phyloP scores from a whole-genome alignment of 441 rosid genomes.

The Arabidopsis lyrata region DNA sequence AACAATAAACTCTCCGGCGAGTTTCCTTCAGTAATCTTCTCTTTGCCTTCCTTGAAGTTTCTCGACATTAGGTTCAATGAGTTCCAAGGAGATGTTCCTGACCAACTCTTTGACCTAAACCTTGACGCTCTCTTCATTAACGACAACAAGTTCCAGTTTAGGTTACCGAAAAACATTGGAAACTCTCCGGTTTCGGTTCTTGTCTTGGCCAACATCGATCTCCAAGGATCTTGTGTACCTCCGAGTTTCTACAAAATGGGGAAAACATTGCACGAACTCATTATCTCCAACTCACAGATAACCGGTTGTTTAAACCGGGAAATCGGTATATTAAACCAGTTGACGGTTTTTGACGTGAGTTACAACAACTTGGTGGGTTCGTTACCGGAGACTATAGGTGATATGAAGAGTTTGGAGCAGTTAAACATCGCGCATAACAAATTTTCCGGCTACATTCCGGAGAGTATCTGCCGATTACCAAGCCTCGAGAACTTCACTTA shows the following conservation, averaged over 20 bases:
- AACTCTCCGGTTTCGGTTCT: constrained; percentile 83
- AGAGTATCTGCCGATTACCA: constrained; percentile 67
- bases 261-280: constrained; percentile 57
- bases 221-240: constrained; percentile 68
- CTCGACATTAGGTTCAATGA: constrained; percentile 76
- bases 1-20: constrained; percentile 68
- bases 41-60: constrained; percentile 69
- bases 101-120: constrained; percentile 60
- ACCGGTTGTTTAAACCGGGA: constrained; percentile 71
- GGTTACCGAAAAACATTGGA: constrained; percentile 71
- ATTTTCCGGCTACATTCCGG: constrained; percentile 68
- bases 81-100: constrained; percentile 65
- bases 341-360: constrained; percentile 79
- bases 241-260: constrained; percentile 70
- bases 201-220: constrained; percentile 70
- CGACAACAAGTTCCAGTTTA: constrained; percentile 67
- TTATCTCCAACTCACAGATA: constrained; percentile 59
- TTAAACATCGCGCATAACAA: constrained; percentile 71
- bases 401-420: constrained; percentile 78
- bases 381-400: constrained; percentile 66
- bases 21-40: constrained; percentile 71
- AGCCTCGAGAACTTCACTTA: constrained; percentile 78
- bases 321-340: constrained; percentile 57
- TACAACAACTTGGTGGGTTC: constrained; percentile 69
- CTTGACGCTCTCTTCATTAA: constrained; percentile 90